Base-by-base conservation (phyloP, 768 basidiomycete genomes). In the Termitomyces sp. region DNA sequence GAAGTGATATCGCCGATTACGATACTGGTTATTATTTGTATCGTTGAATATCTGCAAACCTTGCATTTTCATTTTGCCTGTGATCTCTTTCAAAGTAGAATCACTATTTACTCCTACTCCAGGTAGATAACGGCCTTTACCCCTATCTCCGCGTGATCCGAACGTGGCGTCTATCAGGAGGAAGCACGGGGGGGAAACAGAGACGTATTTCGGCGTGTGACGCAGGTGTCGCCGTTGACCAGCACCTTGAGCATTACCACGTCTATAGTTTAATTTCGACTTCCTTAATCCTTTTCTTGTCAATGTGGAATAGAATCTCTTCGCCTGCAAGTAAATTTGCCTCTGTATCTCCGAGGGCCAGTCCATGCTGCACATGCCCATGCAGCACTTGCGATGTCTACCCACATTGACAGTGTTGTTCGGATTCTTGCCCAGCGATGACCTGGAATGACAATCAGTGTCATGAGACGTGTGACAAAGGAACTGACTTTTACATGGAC, bases 301-400 rank as follows among this genome's bases (percentile, higher is more conserved):
- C 86, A 58, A 87, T 89, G 61, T 81, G 82, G 71, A 85, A 87
- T 31, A 66, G 60, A 37, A 91, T 82, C 46, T 75, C 75, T 63
- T 87, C 87, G 33, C 89, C 89, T 1, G 90, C 90, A 35, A 79
- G 46, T 5, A 72, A 66, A 61, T 89, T 72, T 0, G 89, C 91
- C 49, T 86, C 77, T 53, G 75, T 73, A 31, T 89, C 81, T 52
- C 87, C 88, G 70, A 23, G 74, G 66, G 12, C 75, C 75, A 54
- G 92, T 89, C 92, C 92, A 94, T 46, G 79, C 68, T 12, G 91
- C 88, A 54, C 78, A 86, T 23, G 89, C 81, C 86, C 87, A 91
- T 54, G 84, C 67, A 19, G 81, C 88, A 21, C 84, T 85, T n/a
- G 87, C 85, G 48, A 94, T 78, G 64, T 94, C 92, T 12, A 86